Base-by-base conservation (phyloP, 768 basidiomycete species). In the Boletus pseudopeckii region DNA sequence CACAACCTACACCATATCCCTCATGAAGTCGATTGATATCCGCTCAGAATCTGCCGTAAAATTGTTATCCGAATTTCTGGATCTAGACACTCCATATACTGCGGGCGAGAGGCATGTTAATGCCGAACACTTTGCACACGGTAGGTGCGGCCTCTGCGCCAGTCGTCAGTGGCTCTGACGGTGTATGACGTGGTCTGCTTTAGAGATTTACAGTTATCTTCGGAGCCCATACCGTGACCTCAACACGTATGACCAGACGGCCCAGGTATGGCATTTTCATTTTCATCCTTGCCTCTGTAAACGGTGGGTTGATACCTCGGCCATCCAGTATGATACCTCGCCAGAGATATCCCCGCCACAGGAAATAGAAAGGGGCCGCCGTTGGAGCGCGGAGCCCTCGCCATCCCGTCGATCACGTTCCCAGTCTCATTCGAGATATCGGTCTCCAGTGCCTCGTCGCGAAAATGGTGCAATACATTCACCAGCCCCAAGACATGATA, bases 71-170 rank as follows among this genome's bases (percentile, higher is more conserved):
- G 94, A 96, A 61, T 95, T 94, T 72, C 77, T 98, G 44, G 94
- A 98, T 65, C 78, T 90, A 68, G 87, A 86, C 58, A 70, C 72
- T 4, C 77, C 80, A 2, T 83, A 84, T 54, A 65, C 67, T 20
- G 78, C 80, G 44, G 85, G 84, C 8, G 74, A 75, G 24, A 77
- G 84, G 50, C 77, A 80, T 53, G 70, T 76, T 24, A 89, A 91
- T 60, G 89, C 94, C 11, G 94, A 98, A 66, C 94, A 97, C 70
- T 95, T 97, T 72, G 90, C 88, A 8, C 94, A 98, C 72, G 92
- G 92, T 91, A 61, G 60, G 80, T 70, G n/a, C 32, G 39, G 44
- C 32, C 22, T 51, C 45, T 57, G 5, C 4, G 34, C 18, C 13
- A 0, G 32, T 38, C 22, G 3, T 4, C 6, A 6, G 26, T 20